A percentile compares a stretch with the other conserved stretches of the same genome.
Evolutionary conservation across 257 asterid genomes (phyloP).

Genomic region (Solanum pennellii): DNA sequence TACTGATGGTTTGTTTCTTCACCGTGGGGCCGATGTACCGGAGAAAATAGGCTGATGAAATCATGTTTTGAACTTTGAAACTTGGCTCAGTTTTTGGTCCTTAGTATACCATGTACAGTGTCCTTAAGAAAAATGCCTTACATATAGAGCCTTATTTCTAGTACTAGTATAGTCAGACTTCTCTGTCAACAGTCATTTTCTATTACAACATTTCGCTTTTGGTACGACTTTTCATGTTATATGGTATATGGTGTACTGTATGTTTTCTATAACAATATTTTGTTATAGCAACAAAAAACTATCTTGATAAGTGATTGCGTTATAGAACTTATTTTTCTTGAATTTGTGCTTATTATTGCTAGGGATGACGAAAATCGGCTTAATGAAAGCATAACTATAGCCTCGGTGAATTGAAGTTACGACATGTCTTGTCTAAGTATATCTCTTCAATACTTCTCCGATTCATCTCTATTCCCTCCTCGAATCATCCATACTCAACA

Average conservation of each 20-base stretch:
- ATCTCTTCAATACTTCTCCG: fast-evolving
- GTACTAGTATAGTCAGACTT: background rate
- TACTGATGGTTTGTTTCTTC: background rate
- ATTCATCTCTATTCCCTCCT: background rate
- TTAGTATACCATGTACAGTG: background rate
- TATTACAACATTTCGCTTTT: background rate
- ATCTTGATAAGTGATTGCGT: background rate
- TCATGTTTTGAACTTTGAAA: background rate
- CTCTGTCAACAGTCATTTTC: background rate
- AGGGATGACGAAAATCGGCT: too few relatives aligned
- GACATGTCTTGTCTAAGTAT: fast-evolving
- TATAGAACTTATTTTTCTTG: background rate
- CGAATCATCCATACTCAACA: background rate
- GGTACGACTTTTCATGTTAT: background rate
- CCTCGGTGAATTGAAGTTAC: background rate
- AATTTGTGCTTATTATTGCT: background rate
- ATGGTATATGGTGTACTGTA: background rate
- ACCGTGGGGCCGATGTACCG: background rate
- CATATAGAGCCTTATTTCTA: background rate
- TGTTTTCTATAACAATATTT: background rate
- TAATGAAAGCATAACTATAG: too few relatives aligned
- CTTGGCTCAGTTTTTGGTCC: background rate
- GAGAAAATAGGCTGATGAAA: background rate
- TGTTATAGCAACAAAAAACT: background rate
- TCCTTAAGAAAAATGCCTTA: background rate